Conservation (phyloP, 441 rosid genomes). For the Pelargonium citronellum region DNA sequence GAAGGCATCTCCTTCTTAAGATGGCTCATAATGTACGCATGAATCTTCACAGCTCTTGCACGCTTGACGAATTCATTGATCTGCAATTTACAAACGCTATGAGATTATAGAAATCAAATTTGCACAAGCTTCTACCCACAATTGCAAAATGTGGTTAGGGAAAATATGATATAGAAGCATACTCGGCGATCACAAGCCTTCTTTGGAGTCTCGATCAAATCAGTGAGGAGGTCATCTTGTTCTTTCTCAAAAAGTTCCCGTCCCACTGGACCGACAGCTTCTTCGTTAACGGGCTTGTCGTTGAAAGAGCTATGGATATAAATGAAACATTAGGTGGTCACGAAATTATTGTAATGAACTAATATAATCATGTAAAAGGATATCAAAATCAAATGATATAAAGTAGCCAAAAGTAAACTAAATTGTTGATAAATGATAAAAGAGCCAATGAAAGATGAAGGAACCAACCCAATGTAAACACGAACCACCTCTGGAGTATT, state of each 20-base stretch:
- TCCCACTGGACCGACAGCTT: constrained; percentile 70
- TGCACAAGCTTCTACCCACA: background rate
- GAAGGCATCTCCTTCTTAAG: constrained; percentile 92
- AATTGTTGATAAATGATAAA: background rate
- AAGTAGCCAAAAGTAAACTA: too few relatives aligned
- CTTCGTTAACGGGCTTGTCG: constrained; percentile 81
- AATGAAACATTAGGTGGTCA: constrained; percentile 14
- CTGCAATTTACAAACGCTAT: constrained; percentile 25
- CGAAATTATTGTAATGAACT: background rate
- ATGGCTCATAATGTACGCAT: constrained; percentile 82
- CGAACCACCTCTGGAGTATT: constrained; percentile 90
- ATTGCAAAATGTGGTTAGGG: background rate
- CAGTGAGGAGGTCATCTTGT: constrained; percentile 83
- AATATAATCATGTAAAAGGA: background rate
- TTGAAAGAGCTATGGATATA: constrained; percentile 67
- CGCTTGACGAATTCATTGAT: constrained; percentile 93
- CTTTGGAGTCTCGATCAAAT: constrained; percentile 85
- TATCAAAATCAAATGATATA: too few relatives aligned
- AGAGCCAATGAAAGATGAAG: constrained; percentile 12
- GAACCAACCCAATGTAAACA: constrained; percentile 82
- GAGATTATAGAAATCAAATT: background rate
- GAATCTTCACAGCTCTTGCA: constrained; percentile 92
- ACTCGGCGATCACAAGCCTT: constrained; percentile 98
- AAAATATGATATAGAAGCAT: constrained; percentile 31
- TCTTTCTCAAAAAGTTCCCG: constrained; percentile 89